phyloP scores from a whole-genome alignment of 2,329 filamentous ascomycete species.

The Grosmannia serpens region DNA sequence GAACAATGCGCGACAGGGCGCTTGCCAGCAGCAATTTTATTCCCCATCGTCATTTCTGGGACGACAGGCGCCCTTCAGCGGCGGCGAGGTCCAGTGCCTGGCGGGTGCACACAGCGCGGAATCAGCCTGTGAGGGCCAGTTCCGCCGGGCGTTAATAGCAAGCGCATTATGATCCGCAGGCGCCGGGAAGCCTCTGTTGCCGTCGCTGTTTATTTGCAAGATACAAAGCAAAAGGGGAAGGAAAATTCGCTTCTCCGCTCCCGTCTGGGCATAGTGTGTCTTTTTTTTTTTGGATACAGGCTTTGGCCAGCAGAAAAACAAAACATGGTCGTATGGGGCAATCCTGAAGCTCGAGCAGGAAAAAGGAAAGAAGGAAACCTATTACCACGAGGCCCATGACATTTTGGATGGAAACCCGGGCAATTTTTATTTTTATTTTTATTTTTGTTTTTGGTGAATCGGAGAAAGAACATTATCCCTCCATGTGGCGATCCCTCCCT shows the following conservation, averaged over 20 bases:
- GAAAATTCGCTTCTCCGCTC: slow-evolving; percentile 7
- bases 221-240: not conserved
- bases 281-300: not conserved
- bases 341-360: not conserved
- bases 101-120: not conserved
- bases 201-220: slow-evolving; percentile 2
- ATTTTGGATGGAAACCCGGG: not conserved
- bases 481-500: not conserved
- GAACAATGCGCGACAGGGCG: not conserved
- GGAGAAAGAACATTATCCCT: too few relatives aligned
- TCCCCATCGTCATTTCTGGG: too few relatives aligned
- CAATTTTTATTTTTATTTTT: not conserved
- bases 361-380: not conserved
- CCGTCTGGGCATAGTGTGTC: slow-evolving; percentile 7
- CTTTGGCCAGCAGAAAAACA: not conserved
- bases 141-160: not conserved
- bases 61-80: too few relatives aligned
- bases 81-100: too few relatives aligned
- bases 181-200: not conserved
- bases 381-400: not conserved
- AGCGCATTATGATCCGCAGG: not conserved
- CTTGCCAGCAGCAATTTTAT: not conserved
- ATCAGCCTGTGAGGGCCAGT: not conserved
- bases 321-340: not conserved
- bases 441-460: too few relatives aligned